Conservation (phyloP, 2,329 filamentous ascomycete species). For the Ophiostoma triangulosporum region DNA sequence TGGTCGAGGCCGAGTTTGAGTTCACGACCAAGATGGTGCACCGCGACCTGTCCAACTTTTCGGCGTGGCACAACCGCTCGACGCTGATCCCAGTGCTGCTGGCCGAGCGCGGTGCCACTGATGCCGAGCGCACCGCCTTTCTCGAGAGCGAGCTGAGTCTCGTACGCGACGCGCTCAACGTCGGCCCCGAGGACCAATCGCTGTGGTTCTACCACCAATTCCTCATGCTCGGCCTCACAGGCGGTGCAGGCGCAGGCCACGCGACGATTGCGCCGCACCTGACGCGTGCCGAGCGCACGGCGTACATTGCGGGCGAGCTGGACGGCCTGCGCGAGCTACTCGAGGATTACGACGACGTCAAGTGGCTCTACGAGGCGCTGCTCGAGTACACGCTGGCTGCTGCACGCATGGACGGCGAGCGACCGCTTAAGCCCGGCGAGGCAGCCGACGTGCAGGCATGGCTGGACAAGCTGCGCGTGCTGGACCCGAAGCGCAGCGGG, state of each 20-base stretch:
- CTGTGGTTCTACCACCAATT: conserved; percentile 96
- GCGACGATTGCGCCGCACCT: conserved; percentile 52
- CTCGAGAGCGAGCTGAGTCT: conserved; percentile 64
- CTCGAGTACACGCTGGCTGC: conserved; percentile 57
- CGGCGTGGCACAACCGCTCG: conserved; percentile 86
- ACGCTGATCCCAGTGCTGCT: conserved; percentile 69
- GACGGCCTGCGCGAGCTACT: conserved; percentile 56
- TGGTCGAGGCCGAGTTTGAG: conserved; percentile 69
- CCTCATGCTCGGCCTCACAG: conserved; percentile 56
- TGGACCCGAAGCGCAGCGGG: conserved; percentile 63
- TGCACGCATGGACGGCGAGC: conserved; percentile 34
- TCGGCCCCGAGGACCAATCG: conserved; percentile 87
- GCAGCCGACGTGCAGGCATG: conserved; percentile 36
- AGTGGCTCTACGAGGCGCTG: conserved; percentile 83
- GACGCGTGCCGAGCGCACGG: conserved; percentile 43
- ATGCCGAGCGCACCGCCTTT: conserved; percentile 49
- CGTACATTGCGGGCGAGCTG: conserved; percentile 58
- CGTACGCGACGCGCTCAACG: conserved; percentile 67
- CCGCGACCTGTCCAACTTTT: conserved; percentile 85
- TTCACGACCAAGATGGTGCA: conserved; percentile 86
- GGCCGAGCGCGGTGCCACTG: conserved; percentile 52
- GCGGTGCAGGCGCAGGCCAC: conserved; percentile 29
- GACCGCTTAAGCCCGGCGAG: conserved; percentile 26
- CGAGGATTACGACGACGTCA: conserved; percentile 45
- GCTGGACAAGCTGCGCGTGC: conserved; percentile 50